Evolutionary conservation across 352 stramenopile genomes (phyloP).

Genomic region (Phytophthora boehmeriae): DNA sequence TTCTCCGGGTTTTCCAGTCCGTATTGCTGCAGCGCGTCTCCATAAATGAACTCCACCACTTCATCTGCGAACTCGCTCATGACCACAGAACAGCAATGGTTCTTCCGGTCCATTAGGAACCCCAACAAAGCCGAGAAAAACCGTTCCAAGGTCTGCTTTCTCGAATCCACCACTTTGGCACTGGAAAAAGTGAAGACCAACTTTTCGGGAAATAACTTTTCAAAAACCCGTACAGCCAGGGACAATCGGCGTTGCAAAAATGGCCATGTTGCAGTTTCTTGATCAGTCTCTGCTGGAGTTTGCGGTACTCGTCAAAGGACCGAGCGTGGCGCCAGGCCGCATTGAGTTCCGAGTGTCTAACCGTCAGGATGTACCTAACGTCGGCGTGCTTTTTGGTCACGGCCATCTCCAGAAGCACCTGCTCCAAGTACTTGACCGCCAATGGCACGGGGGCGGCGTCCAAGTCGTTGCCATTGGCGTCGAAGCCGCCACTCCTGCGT

Average conservation of each 20-base stretch:
- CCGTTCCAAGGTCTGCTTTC: slow-evolving; percentile 22
- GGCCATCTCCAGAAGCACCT: slow-evolving; percentile 50
- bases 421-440: slow-evolving; percentile 58
- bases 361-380: slow-evolving; percentile 66
- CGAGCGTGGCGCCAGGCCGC: slow-evolving; percentile 51
- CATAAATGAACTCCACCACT: slow-evolving; percentile 34
- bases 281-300: slow-evolving; percentile 27
- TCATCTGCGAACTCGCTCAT: slow-evolving; percentile 28
- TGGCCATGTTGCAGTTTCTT: slow-evolving; percentile 36
- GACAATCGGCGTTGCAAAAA: slow-evolving; percentile 36
- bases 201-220: slow-evolving; percentile 33
- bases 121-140: slow-evolving; percentile 23
- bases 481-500: slow-evolving; percentile 22
- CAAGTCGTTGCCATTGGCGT: slow-evolving; percentile 31
- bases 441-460: slow-evolving; percentile 39
- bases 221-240: slow-evolving; percentile 37
- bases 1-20: slow-evolving; percentile 36
- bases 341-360: slow-evolving; percentile 40
- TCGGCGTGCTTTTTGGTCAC: slow-evolving; percentile 60
- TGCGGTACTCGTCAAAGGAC: slow-evolving; percentile 82
- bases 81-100: slow-evolving; percentile 30
- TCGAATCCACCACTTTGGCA: slow-evolving; percentile 12
- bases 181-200: slow-evolving; percentile 34
- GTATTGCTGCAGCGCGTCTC: slow-evolving; percentile 48
- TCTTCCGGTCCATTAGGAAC: slow-evolving; percentile 36